Evolutionary conservation across 2,329 filamentous ascomycete genomes (phyloP), one percentile per base, ranked within the genome.

Genomic region (Neurospora crassa): DNA sequence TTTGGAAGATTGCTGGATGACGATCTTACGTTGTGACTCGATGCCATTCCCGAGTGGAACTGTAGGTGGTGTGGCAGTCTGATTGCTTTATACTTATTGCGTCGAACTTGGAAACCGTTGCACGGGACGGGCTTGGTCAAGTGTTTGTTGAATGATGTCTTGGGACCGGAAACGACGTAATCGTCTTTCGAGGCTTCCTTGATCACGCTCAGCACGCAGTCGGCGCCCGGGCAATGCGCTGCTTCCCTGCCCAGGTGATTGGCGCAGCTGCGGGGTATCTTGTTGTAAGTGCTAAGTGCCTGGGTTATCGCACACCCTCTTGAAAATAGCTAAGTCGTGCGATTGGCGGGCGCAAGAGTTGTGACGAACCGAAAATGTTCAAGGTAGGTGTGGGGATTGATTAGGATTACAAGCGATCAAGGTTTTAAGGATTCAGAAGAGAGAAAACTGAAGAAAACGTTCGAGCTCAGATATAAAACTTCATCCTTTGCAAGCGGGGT

Each of bases 21-120:
- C 24, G 16, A 18, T 18, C 78, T 74, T 78, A 84, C 83, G 79
- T 84, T 82, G 72, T 84, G 82, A 75, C 83, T 80, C 5, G 83
- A 83, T 11, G 83, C 78, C 83, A 85, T 85, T 70, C 29, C 68
- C 12, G 47, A 40, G 4, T 14, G 20, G 12, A 43, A 18, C n/a
- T n/a, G 29, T 41, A 29, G 47, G 29, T 67, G 40, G n/a, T 40
- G 69, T 69, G 40, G 34, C 29, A 42, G n/a, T 42, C 42, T 37
- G 69, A 42, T 41, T 24, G 69, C 43, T 29, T 40, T 45, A 40
- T 40, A n/a, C n/a, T n/a, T n/a, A 63, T 63, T 37, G 1, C 53
- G 16, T 63, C 24, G 16, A 63, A 16, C 53, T 63, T 37, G 53
- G 53, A 63, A 63, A 63, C 5, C 29, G 53, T 37, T 24, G n/a